These are phyloP conservation scores for Dothidotthia symphoricarpi DNA, from an alignment of 2,329 filamentous ascomycete species.

Conservation along the genomic window DNA sequence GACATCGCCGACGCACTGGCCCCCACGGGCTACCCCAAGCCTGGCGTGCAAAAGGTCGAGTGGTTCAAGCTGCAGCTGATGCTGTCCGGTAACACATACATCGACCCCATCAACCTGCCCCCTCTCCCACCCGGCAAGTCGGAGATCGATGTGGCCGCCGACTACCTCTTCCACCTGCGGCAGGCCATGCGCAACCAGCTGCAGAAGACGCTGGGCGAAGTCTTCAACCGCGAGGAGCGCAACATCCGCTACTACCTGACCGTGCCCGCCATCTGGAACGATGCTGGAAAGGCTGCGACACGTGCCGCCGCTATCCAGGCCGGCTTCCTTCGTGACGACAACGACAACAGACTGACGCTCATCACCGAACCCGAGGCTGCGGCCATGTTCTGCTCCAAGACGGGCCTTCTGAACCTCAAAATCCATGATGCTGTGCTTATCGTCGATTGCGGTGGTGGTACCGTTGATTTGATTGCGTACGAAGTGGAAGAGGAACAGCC, in stretches of 20 bases:
- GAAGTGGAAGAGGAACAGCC: conserved; percentile 97
- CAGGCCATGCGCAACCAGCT: conserved; percentile 95
- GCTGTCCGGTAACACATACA: conserved; percentile 98
- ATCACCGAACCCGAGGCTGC: conserved; percentile 97
- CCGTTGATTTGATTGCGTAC: conserved; percentile 97
- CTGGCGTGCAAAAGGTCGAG: conserved; percentile 96
- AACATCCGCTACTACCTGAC: conserved; percentile 98
- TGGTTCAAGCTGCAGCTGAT: conserved; percentile 99
- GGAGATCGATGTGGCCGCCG: conserved; percentile 98
- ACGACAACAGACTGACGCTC: conserved; percentile 91
- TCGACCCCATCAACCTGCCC: conserved; percentile 97
- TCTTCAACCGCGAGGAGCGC: conserved; percentile 96
- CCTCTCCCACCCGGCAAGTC: conserved; percentile 97
- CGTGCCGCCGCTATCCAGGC: conserved; percentile 95
- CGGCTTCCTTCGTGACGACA: conserved; percentile 93
- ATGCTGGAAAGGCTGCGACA: conserved; percentile 95
- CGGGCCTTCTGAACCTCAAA: conserved; percentile 91
- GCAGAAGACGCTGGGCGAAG: conserved; percentile 93
- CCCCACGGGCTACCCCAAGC: conserved; percentile 95
- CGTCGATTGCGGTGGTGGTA: conserved; percentile 97
- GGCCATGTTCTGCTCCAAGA: conserved; percentile 96
- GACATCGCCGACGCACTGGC: conserved; percentile 97
- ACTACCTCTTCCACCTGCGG: conserved; percentile 96
- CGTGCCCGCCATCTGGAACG: conserved; percentile 99
- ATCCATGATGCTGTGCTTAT: conserved; percentile 98